phyloP scores from a whole-genome alignment of 2,329 filamentous ascomycete genomes.

The Penicillium griseofulvum region DNA sequence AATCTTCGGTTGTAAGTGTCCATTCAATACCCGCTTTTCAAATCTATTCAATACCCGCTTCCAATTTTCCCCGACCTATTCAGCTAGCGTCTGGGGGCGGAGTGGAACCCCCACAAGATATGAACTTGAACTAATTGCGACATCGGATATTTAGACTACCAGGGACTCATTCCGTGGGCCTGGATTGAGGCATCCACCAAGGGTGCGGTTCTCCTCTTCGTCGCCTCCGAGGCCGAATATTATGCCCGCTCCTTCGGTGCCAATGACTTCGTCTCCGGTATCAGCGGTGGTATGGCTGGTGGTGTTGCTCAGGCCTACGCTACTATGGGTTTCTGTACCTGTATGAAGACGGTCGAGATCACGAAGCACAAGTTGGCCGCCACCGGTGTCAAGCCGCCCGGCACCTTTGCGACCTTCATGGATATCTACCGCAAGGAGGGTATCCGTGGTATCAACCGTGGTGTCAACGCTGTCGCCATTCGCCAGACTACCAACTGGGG shows the following conservation, averaged over 20 bases:
- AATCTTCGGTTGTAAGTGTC: conserved; percentile 78
- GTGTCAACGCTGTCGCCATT: conserved; percentile 97
- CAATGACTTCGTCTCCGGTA: conserved; percentile 82
- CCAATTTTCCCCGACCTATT: conserved; percentile 18
- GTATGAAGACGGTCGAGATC: conserved; percentile 99
- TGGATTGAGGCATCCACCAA: conserved; percentile 99
- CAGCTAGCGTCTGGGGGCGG: conserved; percentile 12
- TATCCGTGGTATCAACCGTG: conserved; percentile 93
- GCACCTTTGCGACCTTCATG: conserved; percentile 94
- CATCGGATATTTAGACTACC: conserved; percentile 69
- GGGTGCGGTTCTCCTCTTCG: conserved; percentile 97
- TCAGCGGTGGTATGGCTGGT: conserved; percentile 85
- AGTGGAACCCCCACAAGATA: conserved; percentile 12
- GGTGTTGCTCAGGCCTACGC: conserved; percentile 98
- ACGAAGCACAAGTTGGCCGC: conserved; percentile 95
- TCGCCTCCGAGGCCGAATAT: conserved; percentile 97
- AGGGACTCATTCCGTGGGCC: conserved; percentile 98
- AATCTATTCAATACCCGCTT: conserved; percentile 3
- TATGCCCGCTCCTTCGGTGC: conserved; percentile 82
- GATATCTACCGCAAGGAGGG: conserved; percentile 94
- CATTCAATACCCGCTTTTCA: conserved; percentile 5
- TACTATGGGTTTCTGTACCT: conserved; percentile 99
- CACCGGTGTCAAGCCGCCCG: conserved; percentile 75
- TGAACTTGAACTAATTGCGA: conserved; percentile 12
- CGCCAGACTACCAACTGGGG: conserved; percentile 99